A percentile compares a stretch with the other conserved stretches of the same genome.
phyloP scores from a whole-genome alignment of 1,284 basidiomycete genomes.

The Trametes versicolor region DNA sequence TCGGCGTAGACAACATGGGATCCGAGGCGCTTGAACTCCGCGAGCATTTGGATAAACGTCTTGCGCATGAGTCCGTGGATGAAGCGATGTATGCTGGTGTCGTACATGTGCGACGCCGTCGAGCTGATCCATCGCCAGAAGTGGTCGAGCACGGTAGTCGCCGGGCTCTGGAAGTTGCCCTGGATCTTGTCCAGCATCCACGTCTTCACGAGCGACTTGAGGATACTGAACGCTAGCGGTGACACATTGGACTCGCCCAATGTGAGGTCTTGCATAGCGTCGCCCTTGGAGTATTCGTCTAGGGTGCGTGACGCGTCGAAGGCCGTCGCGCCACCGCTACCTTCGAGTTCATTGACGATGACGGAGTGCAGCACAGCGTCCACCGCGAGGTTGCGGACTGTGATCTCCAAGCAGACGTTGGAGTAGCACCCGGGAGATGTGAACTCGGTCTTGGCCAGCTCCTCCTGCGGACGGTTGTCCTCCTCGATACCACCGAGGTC shows the following conservation, averaged over 20 bases:
- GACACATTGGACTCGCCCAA: constrained; percentile 96
- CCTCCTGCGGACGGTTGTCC: constrained; percentile 82
- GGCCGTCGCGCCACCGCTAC: constrained; percentile 90
- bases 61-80: constrained; percentile 97
- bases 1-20: constrained; percentile 97
- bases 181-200: constrained; percentile 94
- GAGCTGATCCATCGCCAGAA: constrained; percentile 99
- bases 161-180: constrained; percentile 67
- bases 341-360: constrained; percentile 96
- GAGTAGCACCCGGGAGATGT: constrained; percentile 88
- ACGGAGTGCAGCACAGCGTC: constrained; percentile 93
- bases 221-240: constrained; percentile 85
- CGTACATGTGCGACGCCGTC: constrained; percentile 87
- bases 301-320: constrained; percentile 95
- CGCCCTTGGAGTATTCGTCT: constrained; percentile 89
- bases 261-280: constrained; percentile 79
- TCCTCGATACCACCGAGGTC: constrained; percentile 96
- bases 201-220: constrained; percentile 89
- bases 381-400: constrained; percentile 92
- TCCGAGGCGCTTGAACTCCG: constrained; percentile 96
- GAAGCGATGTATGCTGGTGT: constrained; percentile 94
- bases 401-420: constrained; percentile 93
- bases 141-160: constrained; percentile 82
- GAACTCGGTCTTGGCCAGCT: constrained; percentile 89
- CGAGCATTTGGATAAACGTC: constrained; percentile 95